Evolutionary conservation across 2,329 filamentous ascomycete genomes (phyloP).

Genomic region (Pseudogymnoascus sp.): DNA sequence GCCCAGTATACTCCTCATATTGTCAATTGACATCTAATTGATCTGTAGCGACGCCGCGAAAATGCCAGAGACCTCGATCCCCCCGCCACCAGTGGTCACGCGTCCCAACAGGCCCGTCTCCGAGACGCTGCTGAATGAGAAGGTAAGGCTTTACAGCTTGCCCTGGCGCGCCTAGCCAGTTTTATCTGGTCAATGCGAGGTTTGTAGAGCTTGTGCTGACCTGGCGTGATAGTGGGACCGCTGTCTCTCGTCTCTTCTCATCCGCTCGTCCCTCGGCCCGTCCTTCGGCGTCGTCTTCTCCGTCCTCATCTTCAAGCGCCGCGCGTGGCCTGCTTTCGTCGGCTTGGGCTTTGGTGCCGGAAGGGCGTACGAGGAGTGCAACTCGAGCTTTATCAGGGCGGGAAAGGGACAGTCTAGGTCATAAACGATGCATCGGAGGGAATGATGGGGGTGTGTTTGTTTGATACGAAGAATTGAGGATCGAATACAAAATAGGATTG

Average conservation of each 20-base stretch:
- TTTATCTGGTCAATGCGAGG: conserved; percentile 2
- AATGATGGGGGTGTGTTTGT: not conserved
- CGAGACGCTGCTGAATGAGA: conserved; percentile 97
- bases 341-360: conserved; percentile 93
- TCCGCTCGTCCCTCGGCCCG: conserved; percentile 92
- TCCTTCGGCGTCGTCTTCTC: conserved; percentile 98
- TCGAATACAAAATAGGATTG: not conserved
- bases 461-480: conserved; percentile 8
- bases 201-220: not conserved
- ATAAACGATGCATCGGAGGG: not conserved
- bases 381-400: conserved; percentile 39
- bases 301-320: conserved; percentile 93
- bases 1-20: not conserved
- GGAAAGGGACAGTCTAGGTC: conserved; percentile 18
- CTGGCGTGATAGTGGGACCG: conserved; percentile 74
- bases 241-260: conserved; percentile 93
- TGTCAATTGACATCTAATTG: conserved; percentile 1
- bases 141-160: conserved; percentile 50
- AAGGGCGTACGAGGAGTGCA: conserved; percentile 97
- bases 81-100: conserved; percentile 59
- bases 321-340: conserved; percentile 94
- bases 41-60: not conserved
- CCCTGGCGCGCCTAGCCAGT: not conserved
- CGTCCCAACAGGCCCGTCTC: conserved; percentile 76
- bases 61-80: conserved; percentile 37